Conservation (phyloP, 2,329 filamentous ascomycete genomes). For the Teratosphaeria viscida region DNA sequence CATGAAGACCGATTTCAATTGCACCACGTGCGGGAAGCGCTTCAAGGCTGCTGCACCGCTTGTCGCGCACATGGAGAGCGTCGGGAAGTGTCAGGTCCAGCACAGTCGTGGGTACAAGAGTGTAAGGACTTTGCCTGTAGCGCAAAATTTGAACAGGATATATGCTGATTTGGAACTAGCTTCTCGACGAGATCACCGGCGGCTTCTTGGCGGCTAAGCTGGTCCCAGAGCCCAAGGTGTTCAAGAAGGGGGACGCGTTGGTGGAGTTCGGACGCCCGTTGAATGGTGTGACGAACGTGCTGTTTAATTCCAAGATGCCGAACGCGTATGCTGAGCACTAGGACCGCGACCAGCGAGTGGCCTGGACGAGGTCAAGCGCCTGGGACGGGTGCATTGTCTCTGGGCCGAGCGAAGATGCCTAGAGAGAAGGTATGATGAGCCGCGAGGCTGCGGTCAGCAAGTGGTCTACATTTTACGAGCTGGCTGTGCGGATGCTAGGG, state of each 20-base stretch:
- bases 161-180: slow-evolving; percentile 5
- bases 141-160: not conserved
- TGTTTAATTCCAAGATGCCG: slow-evolving; percentile 1
- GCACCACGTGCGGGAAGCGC: slow-evolving; percentile 31
- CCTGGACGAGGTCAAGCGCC: not conserved
- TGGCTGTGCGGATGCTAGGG: not conserved
- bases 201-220: slow-evolving; percentile 25
- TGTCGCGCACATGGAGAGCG: slow-evolving; percentile 31
- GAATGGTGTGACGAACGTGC: slow-evolving; percentile 6
- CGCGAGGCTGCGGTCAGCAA: not conserved
- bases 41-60: slow-evolving; percentile 30
- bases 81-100: slow-evolving; percentile 25
- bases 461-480: not conserved
- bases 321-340: not conserved
- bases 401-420: not conserved
- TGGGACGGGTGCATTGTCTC: not conserved
- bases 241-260: slow-evolving; percentile 1
- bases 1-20: slow-evolving; percentile 26
- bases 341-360: not conserved
- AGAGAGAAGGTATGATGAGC: not conserved
- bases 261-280: slow-evolving; percentile 1
- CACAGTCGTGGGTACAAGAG: slow-evolving; percentile 25
- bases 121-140: slow-evolving; percentile 8
- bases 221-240: slow-evolving; percentile 7
- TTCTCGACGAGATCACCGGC: slow-evolving; percentile 31